A percentile compares a stretch with the other conserved stretches of the same genome.
Evolutionary conservation across 768 basidiomycete species (phyloP).

Genomic region (Piloderma croceum): DNA sequence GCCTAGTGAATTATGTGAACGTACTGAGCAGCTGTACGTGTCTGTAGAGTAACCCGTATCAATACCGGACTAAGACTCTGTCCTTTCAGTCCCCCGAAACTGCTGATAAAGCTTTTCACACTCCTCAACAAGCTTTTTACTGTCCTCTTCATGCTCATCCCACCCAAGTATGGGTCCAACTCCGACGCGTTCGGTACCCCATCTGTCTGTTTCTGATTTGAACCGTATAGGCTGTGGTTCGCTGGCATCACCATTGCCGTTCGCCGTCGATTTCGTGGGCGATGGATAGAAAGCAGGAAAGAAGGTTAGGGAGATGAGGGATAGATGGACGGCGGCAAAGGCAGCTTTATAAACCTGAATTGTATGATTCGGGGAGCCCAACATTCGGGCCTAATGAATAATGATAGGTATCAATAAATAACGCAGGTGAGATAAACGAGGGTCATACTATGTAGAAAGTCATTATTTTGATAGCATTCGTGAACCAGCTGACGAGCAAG

Average conservation of each 20-base stretch:
- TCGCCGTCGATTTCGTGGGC: constrained; percentile 12
- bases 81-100: constrained; percentile 28
- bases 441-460: constrained; percentile 60
- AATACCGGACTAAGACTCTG: too few species aligned
- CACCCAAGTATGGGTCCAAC: constrained; percentile 45
- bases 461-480: constrained; percentile 43
- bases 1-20: too few species aligned
- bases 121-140: constrained; percentile 42
- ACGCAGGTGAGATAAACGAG: background rate
- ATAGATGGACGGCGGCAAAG: constrained; percentile 58
- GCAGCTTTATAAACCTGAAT: constrained; percentile 62
- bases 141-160: constrained; percentile 43
- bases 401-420: constrained; percentile 5
- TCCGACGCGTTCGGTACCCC: constrained; percentile 52
- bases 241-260: constrained; percentile 11
- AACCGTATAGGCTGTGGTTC: constrained; percentile 38
- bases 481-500: constrained; percentile 39
- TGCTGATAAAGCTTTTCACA: constrained; percentile 50
- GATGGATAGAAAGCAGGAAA: constrained; percentile 31
- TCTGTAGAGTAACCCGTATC: too few species aligned
- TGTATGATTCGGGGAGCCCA: constrained; percentile 64
- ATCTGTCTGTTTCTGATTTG: constrained; percentile 50
- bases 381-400: constrained; percentile 49
- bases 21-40: too few species aligned
- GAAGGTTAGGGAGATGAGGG: constrained; percentile 50